A percentile compares a stretch with the other conserved stretches of the same genome.
These are phyloP conservation scores for Aspergillus sclerotioniger DNA, from an alignment of 495 filamentous ascomycete species.

Conservation along the genomic window DNA sequence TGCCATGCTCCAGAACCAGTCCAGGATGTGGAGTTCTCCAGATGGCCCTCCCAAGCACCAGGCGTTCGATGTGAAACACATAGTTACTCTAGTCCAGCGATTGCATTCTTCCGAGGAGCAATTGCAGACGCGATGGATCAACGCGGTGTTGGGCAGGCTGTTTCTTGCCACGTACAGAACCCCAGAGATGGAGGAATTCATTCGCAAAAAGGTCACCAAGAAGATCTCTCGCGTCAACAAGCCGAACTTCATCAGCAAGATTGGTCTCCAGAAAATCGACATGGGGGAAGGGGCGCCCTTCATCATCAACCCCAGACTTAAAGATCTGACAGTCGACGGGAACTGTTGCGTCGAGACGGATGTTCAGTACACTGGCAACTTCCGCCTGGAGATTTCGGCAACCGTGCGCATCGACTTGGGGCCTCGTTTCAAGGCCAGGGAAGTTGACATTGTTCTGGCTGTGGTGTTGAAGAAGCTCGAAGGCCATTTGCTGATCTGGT, in stretches of 20 bases:
- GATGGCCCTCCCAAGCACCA: constrained; percentile 67
- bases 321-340: constrained; percentile 87
- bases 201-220: constrained; percentile 86
- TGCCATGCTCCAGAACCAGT: constrained; percentile 81
- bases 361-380: constrained; percentile 82
- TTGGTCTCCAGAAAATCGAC: constrained; percentile 76
- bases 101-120: constrained; percentile 92
- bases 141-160: constrained; percentile 81
- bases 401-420: constrained; percentile 90
- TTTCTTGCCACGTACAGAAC: constrained; percentile 89
- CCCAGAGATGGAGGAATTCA: constrained; percentile 69
- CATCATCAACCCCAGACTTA: constrained; percentile 83
- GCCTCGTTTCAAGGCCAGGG: constrained; percentile 79
- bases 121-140: constrained; percentile 89
- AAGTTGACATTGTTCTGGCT: constrained; percentile 85
- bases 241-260: constrained; percentile 80
- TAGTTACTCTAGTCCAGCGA: constrained; percentile 81
- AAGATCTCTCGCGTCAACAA: constrained; percentile 94
- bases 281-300: constrained; percentile 85
- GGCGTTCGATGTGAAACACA: constrained; percentile 77
- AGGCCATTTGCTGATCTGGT: constrained; percentile 77
- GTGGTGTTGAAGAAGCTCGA: constrained; percentile 82
- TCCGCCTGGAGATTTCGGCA: constrained; percentile 83
- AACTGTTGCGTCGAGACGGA: constrained; percentile 84
- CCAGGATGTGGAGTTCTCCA: constrained; percentile 55